Percentiles rank a stretch among this genome's conserved stretches.
Evolutionary conservation across 2,329 filamentous ascomycete genomes (phyloP).

Genomic region (Penicillium nordicum): DNA sequence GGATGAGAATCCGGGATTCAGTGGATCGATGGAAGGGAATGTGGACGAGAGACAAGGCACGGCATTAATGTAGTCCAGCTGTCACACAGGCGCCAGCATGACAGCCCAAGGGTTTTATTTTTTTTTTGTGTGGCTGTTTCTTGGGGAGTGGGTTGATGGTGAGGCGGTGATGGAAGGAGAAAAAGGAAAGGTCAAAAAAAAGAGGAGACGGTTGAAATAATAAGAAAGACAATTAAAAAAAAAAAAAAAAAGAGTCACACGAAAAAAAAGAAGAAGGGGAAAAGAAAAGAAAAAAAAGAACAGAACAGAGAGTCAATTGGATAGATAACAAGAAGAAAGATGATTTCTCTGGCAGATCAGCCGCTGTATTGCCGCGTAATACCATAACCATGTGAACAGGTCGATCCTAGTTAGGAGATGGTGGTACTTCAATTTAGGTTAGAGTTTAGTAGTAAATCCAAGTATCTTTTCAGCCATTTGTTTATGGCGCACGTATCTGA

Average conservation of each 20-base stretch:
- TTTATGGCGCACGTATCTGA: conserved; percentile 8
- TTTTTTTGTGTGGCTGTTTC: conserved; percentile 4
- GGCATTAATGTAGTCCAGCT: conserved; percentile 35
- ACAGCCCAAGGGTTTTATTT: conserved; percentile 21
- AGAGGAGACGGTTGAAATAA: not conserved
- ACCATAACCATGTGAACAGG: conserved; percentile 11
- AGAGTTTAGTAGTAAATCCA: not conserved
- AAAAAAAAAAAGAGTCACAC: conserved; percentile 1
- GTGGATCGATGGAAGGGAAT: conserved; percentile 36
- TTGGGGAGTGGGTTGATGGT: not conserved
- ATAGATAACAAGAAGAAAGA: conserved; percentile 17
- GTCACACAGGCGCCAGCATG: conserved; percentile 40
- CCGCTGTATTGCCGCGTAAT: conserved; percentile 16
- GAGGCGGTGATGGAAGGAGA: conserved; percentile 2
- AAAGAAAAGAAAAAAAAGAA: conserved; percentile 9
- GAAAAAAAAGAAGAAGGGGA: conserved; percentile 3
- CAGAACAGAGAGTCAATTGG: conserved; percentile 5
- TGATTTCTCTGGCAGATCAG: conserved; percentile 16
- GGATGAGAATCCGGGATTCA: conserved; percentile 28
- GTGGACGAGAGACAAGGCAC: conserved; percentile 36
- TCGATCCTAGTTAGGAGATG: conserved; percentile 10
- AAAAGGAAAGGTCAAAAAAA: conserved; percentile 8
- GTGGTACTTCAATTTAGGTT: not conserved
- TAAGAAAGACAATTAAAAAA: not conserved
- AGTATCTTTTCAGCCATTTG: conserved; percentile 7